phyloP scores from a whole-genome alignment of 2,329 filamentous ascomycete species.

The Colletotrichum spaethianum region DNA sequence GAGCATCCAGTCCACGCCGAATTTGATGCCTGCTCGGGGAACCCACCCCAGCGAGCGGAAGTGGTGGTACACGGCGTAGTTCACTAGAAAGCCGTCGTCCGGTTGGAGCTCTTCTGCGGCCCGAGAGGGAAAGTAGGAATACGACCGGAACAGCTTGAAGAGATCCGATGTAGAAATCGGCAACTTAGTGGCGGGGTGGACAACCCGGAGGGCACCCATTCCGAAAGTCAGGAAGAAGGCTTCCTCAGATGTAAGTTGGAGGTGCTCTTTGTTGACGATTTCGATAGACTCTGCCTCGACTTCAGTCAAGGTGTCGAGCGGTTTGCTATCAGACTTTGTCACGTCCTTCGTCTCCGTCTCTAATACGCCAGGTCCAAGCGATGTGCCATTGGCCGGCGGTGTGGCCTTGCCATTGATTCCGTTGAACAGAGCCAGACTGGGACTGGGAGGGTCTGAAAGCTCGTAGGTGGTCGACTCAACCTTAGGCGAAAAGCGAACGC shows the following conservation, averaged over 20 bases:
- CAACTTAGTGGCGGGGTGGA: constrained; percentile 60
- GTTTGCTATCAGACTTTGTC: neutral
- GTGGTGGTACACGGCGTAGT: constrained; percentile 94
- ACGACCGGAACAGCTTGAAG: constrained; percentile 75
- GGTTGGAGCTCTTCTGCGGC: constrained; percentile 66
- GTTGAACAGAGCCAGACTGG: constrained; percentile 50
- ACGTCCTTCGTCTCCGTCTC: constrained; percentile 16
- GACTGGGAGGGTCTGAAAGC: constrained; percentile 66
- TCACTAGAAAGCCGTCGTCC: constrained; percentile 87
- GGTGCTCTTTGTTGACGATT: constrained; percentile 78
- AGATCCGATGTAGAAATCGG: constrained; percentile 69
- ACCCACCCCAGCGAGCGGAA: constrained; percentile 97
- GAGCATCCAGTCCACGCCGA: constrained; percentile 93
- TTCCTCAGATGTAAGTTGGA: constrained; percentile 93
- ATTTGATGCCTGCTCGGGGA: constrained; percentile 92
- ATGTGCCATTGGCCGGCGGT: constrained; percentile 9
- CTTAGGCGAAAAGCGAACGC: constrained; percentile 78
- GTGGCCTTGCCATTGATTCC: constrained; percentile 43
- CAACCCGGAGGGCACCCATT: constrained; percentile 80
- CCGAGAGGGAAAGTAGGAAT: constrained; percentile 78
- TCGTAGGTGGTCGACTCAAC: constrained; percentile 76
- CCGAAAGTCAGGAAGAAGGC: constrained; percentile 91
- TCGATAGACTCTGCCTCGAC: constrained; percentile 22
- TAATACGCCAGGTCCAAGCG: constrained; percentile 20
- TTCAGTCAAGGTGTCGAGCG: neutral